Conservation (phyloP, 257 asterid species). For the Rehmannia glutinosa region DNA sequence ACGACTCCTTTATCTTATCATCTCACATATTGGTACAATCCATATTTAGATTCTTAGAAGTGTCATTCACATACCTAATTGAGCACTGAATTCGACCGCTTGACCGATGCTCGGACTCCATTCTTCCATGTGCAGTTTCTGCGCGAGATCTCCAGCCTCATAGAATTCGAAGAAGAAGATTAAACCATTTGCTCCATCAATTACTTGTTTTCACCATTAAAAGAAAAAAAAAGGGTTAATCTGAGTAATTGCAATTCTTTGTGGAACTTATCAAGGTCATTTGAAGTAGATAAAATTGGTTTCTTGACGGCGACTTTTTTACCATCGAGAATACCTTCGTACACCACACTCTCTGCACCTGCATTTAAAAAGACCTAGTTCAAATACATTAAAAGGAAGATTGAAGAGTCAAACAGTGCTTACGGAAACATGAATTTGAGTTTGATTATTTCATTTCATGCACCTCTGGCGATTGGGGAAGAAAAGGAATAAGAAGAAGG, state of each 20-base stretch:
- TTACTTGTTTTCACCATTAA: too few relatives aligned
- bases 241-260: conserved; percentile 64
- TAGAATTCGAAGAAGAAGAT: conserved; percentile 72
- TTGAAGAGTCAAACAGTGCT: not conserved
- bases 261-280: conserved; percentile 72
- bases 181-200: too few relatives aligned
- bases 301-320: conserved; percentile 75
- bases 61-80: conserved; percentile 47
- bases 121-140: conserved; percentile 80
- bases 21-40: too few relatives aligned
- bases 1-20: too few relatives aligned
- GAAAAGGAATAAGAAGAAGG: conserved; percentile 68
- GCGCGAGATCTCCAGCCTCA: conserved; percentile 69
- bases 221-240: too few relatives aligned
- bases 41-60: not conserved
- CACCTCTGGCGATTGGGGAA: conserved; percentile 84
- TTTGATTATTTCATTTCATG: not conserved
- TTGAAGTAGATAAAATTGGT: conserved; percentile 78
- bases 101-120: conserved; percentile 59
- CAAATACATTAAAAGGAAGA: not conserved
- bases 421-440: not conserved
- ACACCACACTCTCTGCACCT: conserved; percentile 93
- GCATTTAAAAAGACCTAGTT: conserved; percentile 16
- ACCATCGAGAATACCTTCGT: conserved; percentile 62
- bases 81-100: conserved; percentile 38